phyloP scores from a whole-genome alignment of 192 early-diverging fungal species.

The Kappamyces sp. region DNA sequence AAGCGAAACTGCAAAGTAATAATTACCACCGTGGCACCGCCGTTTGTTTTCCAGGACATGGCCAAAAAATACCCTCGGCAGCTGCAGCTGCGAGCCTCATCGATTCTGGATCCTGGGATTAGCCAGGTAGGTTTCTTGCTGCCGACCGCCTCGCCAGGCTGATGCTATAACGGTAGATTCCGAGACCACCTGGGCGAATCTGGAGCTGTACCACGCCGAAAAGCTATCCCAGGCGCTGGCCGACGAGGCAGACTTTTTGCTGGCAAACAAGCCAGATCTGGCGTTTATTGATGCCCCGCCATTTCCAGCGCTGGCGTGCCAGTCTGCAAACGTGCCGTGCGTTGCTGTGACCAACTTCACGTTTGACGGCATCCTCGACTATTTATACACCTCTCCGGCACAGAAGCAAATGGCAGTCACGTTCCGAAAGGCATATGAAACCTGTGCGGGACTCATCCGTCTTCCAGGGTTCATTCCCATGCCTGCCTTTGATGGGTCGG shows the following conservation, averaged over 20 bases:
- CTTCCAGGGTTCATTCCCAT: slow-evolving; percentile 39
- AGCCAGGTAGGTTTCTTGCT: slow-evolving; percentile 13
- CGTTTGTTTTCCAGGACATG: slow-evolving; percentile 27
- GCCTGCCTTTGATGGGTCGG: slow-evolving; percentile 25
- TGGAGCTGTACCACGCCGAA: slow-evolving; percentile 17
- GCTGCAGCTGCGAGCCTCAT: slow-evolving; percentile 5
- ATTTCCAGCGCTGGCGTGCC: slow-evolving; percentile 13
- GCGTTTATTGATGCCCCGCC: slow-evolving; percentile 37
- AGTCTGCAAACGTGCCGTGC: slow-evolving; percentile 28
- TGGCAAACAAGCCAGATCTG: slow-evolving; percentile 19
- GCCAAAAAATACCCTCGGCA: slow-evolving; percentile 16
- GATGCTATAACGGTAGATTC: slow-evolving; percentile 43
- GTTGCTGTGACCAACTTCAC: slow-evolving; percentile 44
- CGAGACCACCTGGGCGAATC: slow-evolving; percentile 20
- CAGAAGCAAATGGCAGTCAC: slow-evolving; percentile 19
- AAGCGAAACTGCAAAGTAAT: slow-evolving; percentile 26
- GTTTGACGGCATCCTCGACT: slow-evolving; percentile 42
- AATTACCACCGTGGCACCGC: slow-evolving; percentile 30
- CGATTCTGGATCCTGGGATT: slow-evolving; percentile 3
- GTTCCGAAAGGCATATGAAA: slow-evolving; percentile 22
- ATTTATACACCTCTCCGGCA: slow-evolving; percentile 12
- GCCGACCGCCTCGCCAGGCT: slow-evolving; percentile 34
- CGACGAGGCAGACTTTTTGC: slow-evolving; percentile 30
- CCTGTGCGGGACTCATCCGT: slow-evolving; percentile 31
- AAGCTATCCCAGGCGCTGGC: slow-evolving; percentile 13